phyloP scores from a whole-genome alignment of 805 yeast genomes.

The Candida berthetii region DNA sequence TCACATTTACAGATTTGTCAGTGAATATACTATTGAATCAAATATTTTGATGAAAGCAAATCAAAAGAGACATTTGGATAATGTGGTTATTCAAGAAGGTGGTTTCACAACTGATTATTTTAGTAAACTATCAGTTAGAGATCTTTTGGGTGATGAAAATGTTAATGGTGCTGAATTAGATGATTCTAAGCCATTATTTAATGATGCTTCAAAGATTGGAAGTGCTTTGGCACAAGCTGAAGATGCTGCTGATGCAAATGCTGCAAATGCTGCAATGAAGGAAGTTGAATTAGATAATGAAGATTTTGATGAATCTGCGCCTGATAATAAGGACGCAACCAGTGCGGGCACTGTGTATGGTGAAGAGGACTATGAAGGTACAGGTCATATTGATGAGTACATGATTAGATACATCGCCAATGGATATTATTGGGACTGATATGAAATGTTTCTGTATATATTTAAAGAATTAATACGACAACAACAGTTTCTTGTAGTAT shows the following conservation, averaged over 20 bases:
- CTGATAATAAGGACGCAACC: constrained; percentile 3
- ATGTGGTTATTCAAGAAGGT: constrained; percentile 95
- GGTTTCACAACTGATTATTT: constrained; percentile 97
- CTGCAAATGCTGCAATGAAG: constrained; percentile 83
- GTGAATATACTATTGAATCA: constrained; percentile 94
- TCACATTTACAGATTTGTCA: constrained; percentile 92
- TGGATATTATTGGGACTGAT: constrained; percentile 54
- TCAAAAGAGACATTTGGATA: constrained; percentile 89
- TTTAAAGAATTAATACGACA: too few species aligned
- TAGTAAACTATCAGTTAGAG: constrained; percentile 79
- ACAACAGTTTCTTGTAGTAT: too few species aligned
- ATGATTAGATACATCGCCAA: constrained; percentile 89
- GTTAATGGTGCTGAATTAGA: constrained; percentile 17
- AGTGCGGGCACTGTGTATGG: constrained; percentile 9
- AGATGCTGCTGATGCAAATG: constrained; percentile 85
- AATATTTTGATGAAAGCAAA: constrained; percentile 91
- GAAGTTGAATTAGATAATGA: constrained; percentile 82
- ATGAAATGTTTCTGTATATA: too few species aligned
- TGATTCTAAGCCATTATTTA: constrained; percentile 25
- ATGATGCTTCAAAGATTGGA: constrained; percentile 36
- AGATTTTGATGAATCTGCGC: constrained; percentile 58
- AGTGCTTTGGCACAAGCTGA: constrained; percentile 85
- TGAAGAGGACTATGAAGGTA: constrained; percentile 39
- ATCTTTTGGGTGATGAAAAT: constrained; percentile 54
- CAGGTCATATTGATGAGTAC: constrained; percentile 90